Conservation (phyloP, 352 stramenopile species). For the Globisporangium cylindrosporum region DNA sequence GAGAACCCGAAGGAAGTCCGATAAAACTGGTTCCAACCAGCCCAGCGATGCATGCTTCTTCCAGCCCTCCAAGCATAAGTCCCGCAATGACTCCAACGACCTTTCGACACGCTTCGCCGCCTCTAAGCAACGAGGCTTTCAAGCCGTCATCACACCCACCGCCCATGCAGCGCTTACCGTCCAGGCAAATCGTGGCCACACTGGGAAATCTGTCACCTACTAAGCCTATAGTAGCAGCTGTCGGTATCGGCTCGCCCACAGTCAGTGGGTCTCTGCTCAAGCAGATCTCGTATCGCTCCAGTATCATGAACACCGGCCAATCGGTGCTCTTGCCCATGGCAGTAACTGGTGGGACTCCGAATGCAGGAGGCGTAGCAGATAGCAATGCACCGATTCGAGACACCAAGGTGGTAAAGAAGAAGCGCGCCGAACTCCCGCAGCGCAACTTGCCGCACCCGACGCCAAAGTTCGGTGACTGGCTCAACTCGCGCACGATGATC, state of each 20-base stretch:
- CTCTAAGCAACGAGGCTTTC: not conserved
- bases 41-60: not conserved
- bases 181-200: slow-evolving; percentile 17
- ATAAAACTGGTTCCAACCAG: not conserved
- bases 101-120: not conserved
- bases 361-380: slow-evolving; percentile 10
- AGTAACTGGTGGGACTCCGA: slow-evolving; percentile 17
- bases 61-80: not conserved
- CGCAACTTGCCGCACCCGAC: slow-evolving; percentile 71
- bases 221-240: slow-evolving; percentile 17
- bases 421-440: slow-evolving; percentile 71
- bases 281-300: slow-evolving; percentile 45
- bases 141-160: slow-evolving; percentile 20
- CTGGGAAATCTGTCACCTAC: slow-evolving; percentile 38
- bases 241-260: slow-evolving; percentile 14
- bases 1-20: not conserved
- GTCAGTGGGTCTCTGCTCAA: slow-evolving; percentile 25
- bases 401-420: slow-evolving; percentile 82
- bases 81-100: slow-evolving; percentile 11
- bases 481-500: slow-evolving; percentile 87
- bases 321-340: slow-evolving; percentile 40
- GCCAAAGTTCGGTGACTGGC: slow-evolving; percentile 81
- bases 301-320: slow-evolving; percentile 37
- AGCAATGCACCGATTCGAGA: slow-evolving; percentile 48
- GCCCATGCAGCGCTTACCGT: slow-evolving; percentile 18